Evolutionary conservation across 2,329 filamentous ascomycete species (phyloP), one percentile per base, ranked within the genome.

Genomic region (Arthroderma sp.): DNA sequence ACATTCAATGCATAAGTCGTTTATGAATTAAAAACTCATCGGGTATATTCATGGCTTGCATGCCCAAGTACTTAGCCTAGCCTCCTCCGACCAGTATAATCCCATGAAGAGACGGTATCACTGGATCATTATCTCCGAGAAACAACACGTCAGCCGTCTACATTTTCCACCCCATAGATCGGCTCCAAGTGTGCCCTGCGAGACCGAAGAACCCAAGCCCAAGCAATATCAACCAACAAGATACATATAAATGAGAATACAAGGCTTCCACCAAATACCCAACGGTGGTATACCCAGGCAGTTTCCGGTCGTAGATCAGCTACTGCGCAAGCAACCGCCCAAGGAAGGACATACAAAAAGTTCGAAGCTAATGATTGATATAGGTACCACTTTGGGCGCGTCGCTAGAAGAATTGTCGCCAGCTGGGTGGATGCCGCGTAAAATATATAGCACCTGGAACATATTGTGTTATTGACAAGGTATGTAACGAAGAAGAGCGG

Each of bases 261-360:
- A 38, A 84, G 60, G 50, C 75, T 79, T 0, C 80, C 80, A 0
- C 80, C 80, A 62, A 85, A 84, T 0, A 84, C 74, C 28, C 82
- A 58, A 0, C 72, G 69, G 52, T 83, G 75, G 55, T 80, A 84
- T 0, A 68, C 77, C 81, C 80, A 85, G 0, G 81, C 79, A 53
- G 77, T 72, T 0, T 61, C 60, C 3, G 66, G 56, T 5, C 70
- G 68, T 38, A 81, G 44, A 29, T 60, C 1, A 61, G 44, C n/a
- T 61, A 62, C 4, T 63, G 66, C 42, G 48, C 73, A 77, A 0
- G 73, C 77, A 36, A 86, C 74, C 0, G 81, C 80, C 80, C 81
- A 86, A 0, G 80, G 81, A 2, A 86, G 60, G 0, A 85, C 79
- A 55, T 80, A 85, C 0, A 80, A 58, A 0, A 86, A 40, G 53